These are phyloP conservation scores for Cryptococcus hybrid DNA, from an alignment of 1,284 basidiomycete genomes.

Conservation along the genomic window DNA sequence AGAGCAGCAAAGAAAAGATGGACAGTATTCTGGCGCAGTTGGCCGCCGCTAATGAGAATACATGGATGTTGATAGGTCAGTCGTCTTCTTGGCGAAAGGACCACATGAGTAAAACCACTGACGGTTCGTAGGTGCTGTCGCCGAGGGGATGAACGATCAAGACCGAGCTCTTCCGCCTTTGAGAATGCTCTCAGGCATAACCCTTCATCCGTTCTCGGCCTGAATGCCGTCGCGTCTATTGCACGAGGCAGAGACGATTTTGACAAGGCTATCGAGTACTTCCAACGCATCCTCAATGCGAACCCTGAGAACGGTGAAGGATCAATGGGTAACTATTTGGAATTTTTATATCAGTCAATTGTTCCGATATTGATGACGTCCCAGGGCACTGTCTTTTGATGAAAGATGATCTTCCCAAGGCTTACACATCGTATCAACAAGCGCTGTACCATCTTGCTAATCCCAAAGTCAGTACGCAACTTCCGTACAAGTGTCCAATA, in stretches of 20 bases:
- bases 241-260: slow-evolving; percentile 57
- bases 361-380: neutral
- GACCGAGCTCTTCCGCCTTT: slow-evolving; percentile 83
- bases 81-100: neutral
- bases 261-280: slow-evolving; percentile 80
- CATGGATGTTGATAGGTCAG: slow-evolving; percentile 86
- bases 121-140: slow-evolving; percentile 65
- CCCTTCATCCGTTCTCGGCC: slow-evolving; percentile 76
- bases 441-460: slow-evolving; percentile 93
- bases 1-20: slow-evolving; percentile 38
- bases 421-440: slow-evolving; percentile 98
- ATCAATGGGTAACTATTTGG: slow-evolving; percentile 65
- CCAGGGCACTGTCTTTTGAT: slow-evolving; percentile 93
- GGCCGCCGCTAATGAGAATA: slow-evolving; percentile 81
- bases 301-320: slow-evolving; percentile 92
- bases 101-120: neutral
- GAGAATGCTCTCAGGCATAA: slow-evolving; percentile 91
- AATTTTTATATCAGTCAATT: neutral
- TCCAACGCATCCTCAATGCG: slow-evolving; percentile 82
- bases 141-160: slow-evolving; percentile 86
- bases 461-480: slow-evolving; percentile 65
- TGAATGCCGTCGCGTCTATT: slow-evolving; percentile 77
- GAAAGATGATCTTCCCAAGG: slow-evolving; percentile 99
- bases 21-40: slow-evolving; percentile 50
- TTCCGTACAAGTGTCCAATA: neutral